phyloP scores from a whole-genome alignment of 306 rosid genomes.

The Gillenia trifoliata region DNA sequence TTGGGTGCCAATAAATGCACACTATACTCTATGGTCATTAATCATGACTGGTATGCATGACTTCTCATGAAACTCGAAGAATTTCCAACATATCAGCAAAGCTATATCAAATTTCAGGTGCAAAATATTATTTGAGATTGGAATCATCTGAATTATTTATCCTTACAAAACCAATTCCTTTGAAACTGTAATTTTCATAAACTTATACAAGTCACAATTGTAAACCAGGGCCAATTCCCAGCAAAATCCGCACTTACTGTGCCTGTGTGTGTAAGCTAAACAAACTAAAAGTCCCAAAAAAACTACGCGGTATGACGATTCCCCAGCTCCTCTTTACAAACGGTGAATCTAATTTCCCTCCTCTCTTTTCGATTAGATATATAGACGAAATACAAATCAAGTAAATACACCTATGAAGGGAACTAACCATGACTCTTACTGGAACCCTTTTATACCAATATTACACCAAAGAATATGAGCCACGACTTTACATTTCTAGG shows the following conservation, averaged over 20 bases:
- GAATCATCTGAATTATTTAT: not conserved
- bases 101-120: too few species aligned
- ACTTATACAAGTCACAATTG: not conserved
- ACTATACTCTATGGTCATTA: too few species aligned
- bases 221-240: not conserved
- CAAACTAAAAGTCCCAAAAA: slow-evolving; percentile 23
- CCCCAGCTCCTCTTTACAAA: slow-evolving; percentile 66
- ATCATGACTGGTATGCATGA: too few species aligned
- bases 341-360: slow-evolving; percentile 16
- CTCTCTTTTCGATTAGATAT: not conserved
- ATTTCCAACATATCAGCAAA: too few species aligned
- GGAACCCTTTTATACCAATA: slow-evolving; percentile 25
- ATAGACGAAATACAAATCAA: not conserved
- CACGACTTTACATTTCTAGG: slow-evolving; percentile 33
- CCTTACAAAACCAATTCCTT: not conserved
- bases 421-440: slow-evolving; percentile 13
- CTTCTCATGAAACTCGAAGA: not conserved
- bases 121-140: not conserved
- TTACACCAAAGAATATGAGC: slow-evolving; percentile 39
- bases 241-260: slow-evolving; percentile 2
- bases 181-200: not conserved
- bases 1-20: too few species aligned
- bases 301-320: slow-evolving; percentile 25
- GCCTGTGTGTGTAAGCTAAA: slow-evolving; percentile 17
- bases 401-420: slow-evolving; percentile 11